Evolutionary conservation across 441 rosid species (phyloP).

Genomic region (Syzygium malaccense): DNA sequence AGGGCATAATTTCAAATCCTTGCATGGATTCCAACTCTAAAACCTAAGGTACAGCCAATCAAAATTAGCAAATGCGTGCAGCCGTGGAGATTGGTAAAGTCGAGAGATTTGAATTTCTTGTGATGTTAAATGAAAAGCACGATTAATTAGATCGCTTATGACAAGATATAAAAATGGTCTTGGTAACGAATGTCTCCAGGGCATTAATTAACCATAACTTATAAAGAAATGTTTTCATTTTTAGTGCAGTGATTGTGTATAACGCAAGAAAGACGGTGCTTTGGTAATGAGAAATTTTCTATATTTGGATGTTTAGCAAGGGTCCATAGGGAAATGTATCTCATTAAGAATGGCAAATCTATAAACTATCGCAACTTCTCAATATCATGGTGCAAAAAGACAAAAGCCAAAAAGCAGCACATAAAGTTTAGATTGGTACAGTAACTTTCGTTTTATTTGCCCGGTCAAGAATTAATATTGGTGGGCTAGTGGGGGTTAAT

Average conservation of each 20-base stretch:
- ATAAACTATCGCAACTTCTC: background rate
- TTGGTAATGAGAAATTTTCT: background rate
- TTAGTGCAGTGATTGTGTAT: background rate
- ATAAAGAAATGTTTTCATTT: background rate
- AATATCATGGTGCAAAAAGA: background rate
- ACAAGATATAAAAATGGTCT: background rate
- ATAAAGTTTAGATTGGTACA: background rate
- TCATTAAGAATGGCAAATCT: background rate
- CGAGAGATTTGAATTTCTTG: background rate
- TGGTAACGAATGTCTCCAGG: background rate
- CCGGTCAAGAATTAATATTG: background rate
- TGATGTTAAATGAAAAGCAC: background rate
- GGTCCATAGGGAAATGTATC: background rate
- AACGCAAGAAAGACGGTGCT: background rate
- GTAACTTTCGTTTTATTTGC: background rate
- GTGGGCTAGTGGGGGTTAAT: background rate
- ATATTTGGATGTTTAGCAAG: background rate
- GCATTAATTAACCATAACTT: background rate
- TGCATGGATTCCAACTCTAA: too few relatives aligned
- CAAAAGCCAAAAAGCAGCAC: background rate
- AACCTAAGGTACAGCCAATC: too few relatives aligned
- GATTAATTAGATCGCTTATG: background rate
- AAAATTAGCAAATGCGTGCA: too few relatives aligned
- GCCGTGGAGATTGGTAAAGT: too few relatives aligned
- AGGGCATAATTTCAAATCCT: too few relatives aligned